Evolutionary conservation across 306 rosid genomes (phyloP).

Genomic region (Phaseolus lunatus): DNA sequence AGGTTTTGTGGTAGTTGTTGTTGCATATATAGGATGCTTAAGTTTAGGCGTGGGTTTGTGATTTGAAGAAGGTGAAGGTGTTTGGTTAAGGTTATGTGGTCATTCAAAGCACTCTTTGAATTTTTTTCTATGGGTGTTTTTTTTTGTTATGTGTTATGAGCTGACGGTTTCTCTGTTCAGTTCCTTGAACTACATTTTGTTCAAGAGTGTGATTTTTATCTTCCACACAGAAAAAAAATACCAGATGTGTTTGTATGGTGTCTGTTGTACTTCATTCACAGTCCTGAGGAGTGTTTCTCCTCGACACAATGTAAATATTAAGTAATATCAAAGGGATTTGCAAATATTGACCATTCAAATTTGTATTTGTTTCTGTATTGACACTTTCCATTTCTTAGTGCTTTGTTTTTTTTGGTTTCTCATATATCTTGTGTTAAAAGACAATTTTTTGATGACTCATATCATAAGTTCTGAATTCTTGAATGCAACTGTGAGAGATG

Average conservation of each 20-base stretch:
- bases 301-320: constrained; percentile 49
- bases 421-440: background rate
- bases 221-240: background rate
- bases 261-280: constrained; percentile 37
- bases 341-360: constrained; percentile 25
- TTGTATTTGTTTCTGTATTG: background rate
- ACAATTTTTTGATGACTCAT: constrained; percentile 1
- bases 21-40: constrained; percentile 31
- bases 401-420: background rate
- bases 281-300: constrained; percentile 39
- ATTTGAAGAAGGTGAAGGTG: background rate
- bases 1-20: background rate
- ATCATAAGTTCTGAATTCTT: background rate
- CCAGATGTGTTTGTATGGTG: constrained; percentile 30
- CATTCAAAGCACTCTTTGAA: constrained; percentile 65
- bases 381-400: background rate
- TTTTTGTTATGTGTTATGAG: constrained; percentile 40
- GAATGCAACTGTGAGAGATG: constrained; percentile 29
- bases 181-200: constrained; percentile 48
- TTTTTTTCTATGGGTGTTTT: constrained; percentile 43
- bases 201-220: constrained; percentile 44
- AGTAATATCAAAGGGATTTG: constrained; percentile 36
- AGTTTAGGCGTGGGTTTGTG: constrained; percentile 52
- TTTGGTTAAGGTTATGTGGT: constrained; percentile 43
- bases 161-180: constrained; percentile 43